Base-by-base conservation (phyloP, 208 protist genomes). In the Novymonas esmeraldas region DNA sequence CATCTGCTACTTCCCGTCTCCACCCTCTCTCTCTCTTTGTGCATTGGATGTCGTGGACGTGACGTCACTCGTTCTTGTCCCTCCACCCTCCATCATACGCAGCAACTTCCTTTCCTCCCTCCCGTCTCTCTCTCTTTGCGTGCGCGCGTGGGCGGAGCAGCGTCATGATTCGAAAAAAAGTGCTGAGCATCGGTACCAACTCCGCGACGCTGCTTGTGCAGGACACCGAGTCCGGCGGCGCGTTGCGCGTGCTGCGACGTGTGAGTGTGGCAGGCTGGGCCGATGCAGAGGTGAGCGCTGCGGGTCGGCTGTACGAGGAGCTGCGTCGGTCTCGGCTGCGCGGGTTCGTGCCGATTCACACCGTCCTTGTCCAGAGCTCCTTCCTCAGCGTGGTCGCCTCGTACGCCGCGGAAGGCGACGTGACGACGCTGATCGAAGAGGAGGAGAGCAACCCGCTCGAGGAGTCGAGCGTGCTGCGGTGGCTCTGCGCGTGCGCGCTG, bases 91-190 rank as follows among this genome's bases (percentile, higher is more conserved):
- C n/a, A n/a, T n/a, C n/a, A n/a, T n/a, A n/a, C n/a, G n/a, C 24
- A 26, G 31, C 16, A 46, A 41, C 36, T 41, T 41, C 36, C 11
- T 11, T 11, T 41, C 11, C 36, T 41, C 36, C 36, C 5, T 41
- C 36, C 36, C 36, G 7, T 41, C 36, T 11, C 36, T 11, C 36
- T 11, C 11, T 11, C 36, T 41, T 41, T 11, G 7, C 36, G n/a
- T n/a, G n/a, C n/a, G n/a, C n/a, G n/a, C n/a, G n/a, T n/a, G n/a
- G n/a, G n/a, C n/a, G n/a, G n/a, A n/a, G n/a, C n/a, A n/a, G n/a
- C n/a, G 22, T 11, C n/a, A 93, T 95, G 90, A 88, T 93, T 64
- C 82, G 87, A 11, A 92, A 92, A 58, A 93, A 90, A 56, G 86
- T 95, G 20, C 76, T 95, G 18, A 81, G 87, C 28, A 78, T 92